Base-by-base conservation (phyloP, 306 rosid genomes). In the Ochetophila trinervis region DNA sequence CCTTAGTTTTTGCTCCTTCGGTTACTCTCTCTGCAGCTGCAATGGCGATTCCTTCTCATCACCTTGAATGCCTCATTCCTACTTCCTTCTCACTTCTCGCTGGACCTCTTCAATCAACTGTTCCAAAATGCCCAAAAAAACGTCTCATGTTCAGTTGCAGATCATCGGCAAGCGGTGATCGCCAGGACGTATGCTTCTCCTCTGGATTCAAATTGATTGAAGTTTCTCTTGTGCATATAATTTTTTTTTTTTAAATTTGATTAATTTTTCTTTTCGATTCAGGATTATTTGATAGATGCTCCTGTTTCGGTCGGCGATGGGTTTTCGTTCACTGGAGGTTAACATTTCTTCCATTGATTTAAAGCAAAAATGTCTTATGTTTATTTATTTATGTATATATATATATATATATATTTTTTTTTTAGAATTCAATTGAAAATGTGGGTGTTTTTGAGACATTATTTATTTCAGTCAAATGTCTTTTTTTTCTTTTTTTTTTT, bases 241-340 rank as follows among this genome's bases (percentile, higher is more conserved):
- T 44, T 53, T 8, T 49, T 57, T 53, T 15, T 30, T 32, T 9
- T 23, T 17, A 18, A 23, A n/a, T 10, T 55, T 50, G 7, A 30
- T 67, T 68, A 4, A 22, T 62, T 74, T 14, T 56, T 45, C 34
- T 16, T 48, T 10, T 60, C 57, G 21, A 49, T 66, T 53, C 72
- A 90, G 93, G 89, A 86, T 77, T 86, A 88, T 79, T 80, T 88
- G 24, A 75, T 91, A 17, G 96, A 88, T 64, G 97, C 97, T 70
- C 94, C 90, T 18, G 87, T 75, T 53, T 80, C 88, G 5, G 79
- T 60, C 55, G 97, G 97, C 17, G 96, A 88, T 78, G 97, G 97
- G 23, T 91, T 91, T 69, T 88, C 96, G 53, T 91, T 91, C 68
- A 82, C 86, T 55, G 97, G 96, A 84, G 97, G 96, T 18, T 35